Base-by-base conservation (phyloP, 1,139 yeast genomes). In the Waltiozyma sp. region DNA sequence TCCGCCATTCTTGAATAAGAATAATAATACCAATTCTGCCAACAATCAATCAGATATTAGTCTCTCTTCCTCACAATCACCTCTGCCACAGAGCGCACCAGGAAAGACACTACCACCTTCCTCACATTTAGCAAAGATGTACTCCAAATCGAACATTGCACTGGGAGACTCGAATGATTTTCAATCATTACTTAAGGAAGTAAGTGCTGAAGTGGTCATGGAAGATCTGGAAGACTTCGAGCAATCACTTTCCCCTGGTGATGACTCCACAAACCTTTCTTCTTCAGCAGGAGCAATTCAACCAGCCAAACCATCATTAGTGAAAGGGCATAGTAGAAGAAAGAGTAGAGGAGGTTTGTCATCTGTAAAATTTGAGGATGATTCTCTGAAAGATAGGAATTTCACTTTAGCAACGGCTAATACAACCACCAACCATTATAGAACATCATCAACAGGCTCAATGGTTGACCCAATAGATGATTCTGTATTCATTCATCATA, bases 151-250 rank as follows among this genome's bases (percentile, higher is more conserved):
- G 3, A 40, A 45, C 40, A 38, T 21, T 46, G 4, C 42, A 37
- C 18, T 13, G n/a, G 34, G 35, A 41, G 23, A 44, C 40, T 4
- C 48, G 46, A n/a, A 39, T 5, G 44, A 43, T 28, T 61, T 63
- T 42, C 52, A 54, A 39, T 59, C 56, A 9, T 47, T 65, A 28
- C 54, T 63, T 2, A 51, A 56, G 19, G 62, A 60, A 49, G 61
- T 62, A 1, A 57, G 63, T 11, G 56, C 47, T 3, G 46, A 45
- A 38, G 49, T 40, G n/a, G 43, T 43, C 2, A 28, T 49, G 33
- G 50, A 41, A 2, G 45, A 45, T 3, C 47, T 47, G 2, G 45
- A 44, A 3, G 48, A 47, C 13, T 45, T 45, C 19, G 45, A 42
- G 37, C 28, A 5, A n/a, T 31, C 41, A 2, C 23, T 28, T 15